Evolutionary conservation across 1,284 basidiomycete genomes (phyloP).

Genomic region (Ceratobasidium sp.): DNA sequence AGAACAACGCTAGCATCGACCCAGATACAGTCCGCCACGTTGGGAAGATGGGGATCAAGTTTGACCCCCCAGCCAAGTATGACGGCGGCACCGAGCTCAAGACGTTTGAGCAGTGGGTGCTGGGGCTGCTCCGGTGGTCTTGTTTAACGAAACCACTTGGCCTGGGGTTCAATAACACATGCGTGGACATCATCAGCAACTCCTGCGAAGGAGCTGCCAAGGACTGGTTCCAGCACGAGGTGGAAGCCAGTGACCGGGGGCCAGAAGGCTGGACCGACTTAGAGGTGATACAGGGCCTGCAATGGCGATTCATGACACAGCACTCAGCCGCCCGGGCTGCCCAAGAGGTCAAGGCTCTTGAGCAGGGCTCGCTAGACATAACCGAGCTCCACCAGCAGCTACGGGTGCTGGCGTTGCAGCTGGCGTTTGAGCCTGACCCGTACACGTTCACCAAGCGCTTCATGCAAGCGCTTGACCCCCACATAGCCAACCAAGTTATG

Average conservation of each 20-base stretch:
- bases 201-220: neutral
- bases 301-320: slow-evolving; percentile 1
- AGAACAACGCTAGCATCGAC: too few relatives aligned
- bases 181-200: neutral
- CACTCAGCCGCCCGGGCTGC: neutral
- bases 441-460: neutral
- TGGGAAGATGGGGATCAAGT: neutral
- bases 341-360: neutral
- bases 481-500: neutral
- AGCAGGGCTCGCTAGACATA: neutral
- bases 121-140: neutral
- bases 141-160: neutral
- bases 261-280: neutral
- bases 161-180: neutral
- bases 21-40: neutral
- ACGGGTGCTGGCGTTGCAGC: neutral
- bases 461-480: neutral
- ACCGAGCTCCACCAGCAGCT: slow-evolving; percentile 1
- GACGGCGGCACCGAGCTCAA: neutral
- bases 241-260: neutral
- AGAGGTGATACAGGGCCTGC: slow-evolving; percentile 17
- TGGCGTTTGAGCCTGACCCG: neutral
- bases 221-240: neutral
- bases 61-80: neutral
- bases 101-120: neutral